Evolutionary conservation across 805 yeast species (phyloP).

Genomic region (Limtongozyma cylindracea): DNA sequence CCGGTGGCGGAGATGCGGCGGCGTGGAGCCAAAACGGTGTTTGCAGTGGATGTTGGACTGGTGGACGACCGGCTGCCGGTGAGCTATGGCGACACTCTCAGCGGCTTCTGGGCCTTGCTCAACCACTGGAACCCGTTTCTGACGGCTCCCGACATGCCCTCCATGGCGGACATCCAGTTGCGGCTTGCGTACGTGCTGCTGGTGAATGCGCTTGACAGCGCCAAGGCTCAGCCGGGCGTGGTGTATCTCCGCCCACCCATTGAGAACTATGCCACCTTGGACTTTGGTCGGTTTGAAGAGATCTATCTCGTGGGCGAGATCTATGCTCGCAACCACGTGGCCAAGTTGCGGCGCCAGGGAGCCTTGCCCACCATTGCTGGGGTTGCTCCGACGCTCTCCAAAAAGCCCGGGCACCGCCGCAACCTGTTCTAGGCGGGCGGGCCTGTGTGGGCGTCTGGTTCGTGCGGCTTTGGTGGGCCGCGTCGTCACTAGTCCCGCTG

Average conservation of each 20-base stretch:
- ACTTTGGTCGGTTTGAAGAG: conserved; percentile 79
- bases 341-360: conserved; percentile 22
- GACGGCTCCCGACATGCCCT: conserved; percentile 67
- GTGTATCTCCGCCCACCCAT: conserved; percentile 84
- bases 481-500: too few species aligned
- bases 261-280: conserved; percentile 76
- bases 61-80: conserved; percentile 78
- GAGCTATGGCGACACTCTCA: conserved; percentile 78
- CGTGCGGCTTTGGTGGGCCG: too few species aligned
- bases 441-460: too few species aligned
- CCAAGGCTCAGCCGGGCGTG: conserved; percentile 67
- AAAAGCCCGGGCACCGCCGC: too few species aligned
- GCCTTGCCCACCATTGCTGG: conserved; percentile 43
- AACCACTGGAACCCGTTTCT: conserved; percentile 85
- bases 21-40: conserved; percentile 62
- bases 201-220: conserved; percentile 76
- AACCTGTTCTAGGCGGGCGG: too few species aligned
- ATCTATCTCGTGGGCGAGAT: conserved; percentile 58
- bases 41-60: conserved; percentile 93
- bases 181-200: conserved; percentile 87
- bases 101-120: conserved; percentile 77
- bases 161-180: conserved; percentile 85
- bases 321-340: conserved; percentile 38
- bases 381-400: too few species aligned
- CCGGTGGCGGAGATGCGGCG: conserved; percentile 85